A percentile compares a stretch with the other conserved stretches of the same genome.
phyloP scores from a whole-genome alignment of 257 asterid species.

The Handroanthus guayacan region DNA sequence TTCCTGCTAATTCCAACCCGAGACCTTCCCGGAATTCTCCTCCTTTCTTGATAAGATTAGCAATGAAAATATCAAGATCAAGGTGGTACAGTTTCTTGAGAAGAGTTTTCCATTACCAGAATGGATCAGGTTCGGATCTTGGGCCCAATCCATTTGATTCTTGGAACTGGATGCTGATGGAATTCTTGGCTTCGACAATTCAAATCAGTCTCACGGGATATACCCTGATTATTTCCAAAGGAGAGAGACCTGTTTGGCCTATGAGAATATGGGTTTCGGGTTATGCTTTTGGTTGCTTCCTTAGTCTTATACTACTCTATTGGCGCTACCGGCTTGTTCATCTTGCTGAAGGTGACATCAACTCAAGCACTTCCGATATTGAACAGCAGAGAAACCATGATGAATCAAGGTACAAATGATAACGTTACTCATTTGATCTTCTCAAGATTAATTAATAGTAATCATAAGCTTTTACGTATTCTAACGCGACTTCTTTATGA shows the following conservation, averaged over 20 bases:
- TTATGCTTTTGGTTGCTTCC: conserved; percentile 73
- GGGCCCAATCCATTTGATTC: conserved; percentile 91
- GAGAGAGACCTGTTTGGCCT: conserved; percentile 91
- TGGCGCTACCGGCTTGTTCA: conserved; percentile 58
- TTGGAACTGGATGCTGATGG: conserved; percentile 73
- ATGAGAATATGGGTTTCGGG: conserved; percentile 90
- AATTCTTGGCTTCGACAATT: conserved; percentile 54
- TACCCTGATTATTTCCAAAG: conserved; percentile 58
- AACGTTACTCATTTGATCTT: not conserved
- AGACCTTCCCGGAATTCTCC: conserved; percentile 57
- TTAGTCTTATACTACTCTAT: conserved; percentile 57
- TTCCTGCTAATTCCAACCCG: conserved; percentile 39
- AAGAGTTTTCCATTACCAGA: conserved; percentile 89
- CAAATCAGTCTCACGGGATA: conserved; percentile 55
- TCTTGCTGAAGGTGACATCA: conserved; percentile 38
- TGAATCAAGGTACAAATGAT: conserved; percentile 60
- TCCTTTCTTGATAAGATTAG: conserved; percentile 65
- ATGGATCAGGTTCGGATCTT: conserved; percentile 78
- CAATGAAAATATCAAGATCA: conserved; percentile 77
- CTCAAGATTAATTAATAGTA: not conserved
- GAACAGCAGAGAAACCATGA: conserved; percentile 73
- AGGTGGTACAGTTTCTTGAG: conserved; percentile 76
- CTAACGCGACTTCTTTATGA: conserved; percentile 22
- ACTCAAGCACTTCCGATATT: conserved; percentile 49
- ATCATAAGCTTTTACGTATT: not conserved